Evolutionary conservation across 1,284 basidiomycete genomes (phyloP), one percentile per base, ranked within the genome.

Genomic region (Golubevia pallescens): DNA sequence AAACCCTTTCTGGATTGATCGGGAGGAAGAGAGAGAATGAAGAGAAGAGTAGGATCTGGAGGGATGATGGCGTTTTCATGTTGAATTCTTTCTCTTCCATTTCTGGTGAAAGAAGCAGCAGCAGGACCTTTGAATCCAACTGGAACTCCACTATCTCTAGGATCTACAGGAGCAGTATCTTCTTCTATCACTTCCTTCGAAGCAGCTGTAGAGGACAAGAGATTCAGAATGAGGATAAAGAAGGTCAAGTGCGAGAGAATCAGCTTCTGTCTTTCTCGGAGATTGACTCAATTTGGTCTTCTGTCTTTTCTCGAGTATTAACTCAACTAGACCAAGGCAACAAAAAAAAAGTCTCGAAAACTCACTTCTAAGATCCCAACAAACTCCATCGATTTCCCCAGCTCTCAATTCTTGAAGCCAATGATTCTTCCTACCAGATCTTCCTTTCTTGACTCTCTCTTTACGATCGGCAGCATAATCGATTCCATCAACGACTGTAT

Each of bases 341-440:
- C 3, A 38, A 10, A 38, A 38, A 38, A 10, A n/a, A n/a, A n/a
- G n/a, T n/a, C n/a, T n/a, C 28, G 28, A 28, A 48, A 48, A 48
- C 42, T 48, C 42, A 48, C 42, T 20, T 51, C 73, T 64, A 21
- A 77, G 63, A 57, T 83, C 80, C 58, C 66, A 77, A 57, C 58
- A 68, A 51, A 83, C 60, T 55, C 65, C 68, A 66, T 83, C 80
- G 23, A 83, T 66, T 51, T 68, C 67, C 19, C 80, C 80, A 5
- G 65, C 28, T 1, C 57, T 34, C 21, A 83, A 68, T 69, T 83
- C 79, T 2, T 63, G 23, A 7, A 83, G 64, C 80, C 80, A 83
- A 6, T 34, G 23, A 3, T 67, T 57, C 66, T 80, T 81, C 48
- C 69, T 71, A 34, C 79, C 79, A 13, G 60, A 38, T 21, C 80